Conservation (phyloP, 106 monocot genomes). For the Dioscorea dumetorum region DNA sequence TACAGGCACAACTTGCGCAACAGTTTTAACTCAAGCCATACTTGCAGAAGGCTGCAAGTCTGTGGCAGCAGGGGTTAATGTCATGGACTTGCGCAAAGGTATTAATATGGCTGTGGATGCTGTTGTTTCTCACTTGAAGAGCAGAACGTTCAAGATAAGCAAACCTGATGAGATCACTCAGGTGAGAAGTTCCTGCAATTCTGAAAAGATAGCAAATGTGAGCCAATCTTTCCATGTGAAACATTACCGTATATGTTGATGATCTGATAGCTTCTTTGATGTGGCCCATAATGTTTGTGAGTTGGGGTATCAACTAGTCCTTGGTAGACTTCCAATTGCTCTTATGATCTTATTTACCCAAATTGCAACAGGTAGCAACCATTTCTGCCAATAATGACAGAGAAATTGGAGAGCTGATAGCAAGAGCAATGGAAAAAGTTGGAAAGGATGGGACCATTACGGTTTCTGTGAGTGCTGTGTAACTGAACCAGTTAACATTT, state of each 20-base stretch:
- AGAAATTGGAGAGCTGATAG: slow-evolving; percentile 75
- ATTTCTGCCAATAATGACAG: slow-evolving; percentile 86
- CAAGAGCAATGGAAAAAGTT: slow-evolving; percentile 87
- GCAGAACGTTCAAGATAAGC: slow-evolving; percentile 63
- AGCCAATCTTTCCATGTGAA: no score
- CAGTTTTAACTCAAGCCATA: slow-evolving; percentile 78
- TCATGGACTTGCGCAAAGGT: slow-evolving; percentile 82
- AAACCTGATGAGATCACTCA: slow-evolving; percentile 79
- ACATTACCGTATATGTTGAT: no score
- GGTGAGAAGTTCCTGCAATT: slow-evolving; percentile 19
- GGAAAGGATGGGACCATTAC: slow-evolving; percentile 83
- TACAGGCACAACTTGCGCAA: slow-evolving; percentile 92
- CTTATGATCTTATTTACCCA: background rate
- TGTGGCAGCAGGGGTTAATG: slow-evolving; percentile 82
- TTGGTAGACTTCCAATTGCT: background rate
- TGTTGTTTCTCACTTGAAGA: slow-evolving; percentile 71
- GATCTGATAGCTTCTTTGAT: no score
- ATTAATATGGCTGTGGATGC: slow-evolving; percentile 66
- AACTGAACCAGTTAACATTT: background rate
- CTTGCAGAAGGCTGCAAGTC: slow-evolving; percentile 81
- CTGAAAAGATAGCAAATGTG: no score
- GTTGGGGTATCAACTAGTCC: no score
- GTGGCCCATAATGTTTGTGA: no score
- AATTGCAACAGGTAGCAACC: slow-evolving; percentile 62
- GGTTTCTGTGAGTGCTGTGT: slow-evolving; percentile 43